Conservation (phyloP, 176 grass and related monocot genomes). For the Aegilops longissima region DNA sequence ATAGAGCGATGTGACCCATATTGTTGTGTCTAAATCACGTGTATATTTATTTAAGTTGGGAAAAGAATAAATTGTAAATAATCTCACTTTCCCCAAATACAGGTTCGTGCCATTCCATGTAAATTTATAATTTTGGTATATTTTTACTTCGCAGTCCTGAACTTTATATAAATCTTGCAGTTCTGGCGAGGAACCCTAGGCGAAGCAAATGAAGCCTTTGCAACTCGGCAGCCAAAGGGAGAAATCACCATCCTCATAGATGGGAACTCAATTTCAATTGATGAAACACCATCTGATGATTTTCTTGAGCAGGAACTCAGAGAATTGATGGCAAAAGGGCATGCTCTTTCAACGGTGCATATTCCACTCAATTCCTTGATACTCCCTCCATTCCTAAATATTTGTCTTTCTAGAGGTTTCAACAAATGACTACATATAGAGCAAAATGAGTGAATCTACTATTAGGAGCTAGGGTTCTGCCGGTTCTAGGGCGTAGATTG, state of each 20-base stretch:
- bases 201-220: slow-evolving; percentile 71
- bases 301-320: slow-evolving; percentile 77
- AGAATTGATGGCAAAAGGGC: slow-evolving; percentile 64
- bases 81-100: not conserved
- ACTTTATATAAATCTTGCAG: slow-evolving; percentile 43
- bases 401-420: too few species aligned
- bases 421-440: too few species aligned
- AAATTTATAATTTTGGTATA: slow-evolving; percentile 7
- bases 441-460: too few species aligned
- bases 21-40: not conserved
- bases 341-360: slow-evolving; percentile 73
- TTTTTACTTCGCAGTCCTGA: not conserved
- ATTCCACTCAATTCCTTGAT: slow-evolving; percentile 32
- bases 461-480: too few species aligned
- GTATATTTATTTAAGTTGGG: not conserved
- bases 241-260: slow-evolving; percentile 89
- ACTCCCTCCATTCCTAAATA: too few species aligned
- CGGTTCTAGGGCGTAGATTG: too few species aligned
- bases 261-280: slow-evolving; percentile 48
- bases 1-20: not conserved
- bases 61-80: not conserved
- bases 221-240: slow-evolving; percentile 65
- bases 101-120: not conserved
- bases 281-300: slow-evolving; percentile 64
- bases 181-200: slow-evolving; percentile 92